These are phyloP conservation scores for Coemansia sp. DNA, from an alignment of 192 early-diverging fungal genomes.

Conservation along the genomic window DNA sequence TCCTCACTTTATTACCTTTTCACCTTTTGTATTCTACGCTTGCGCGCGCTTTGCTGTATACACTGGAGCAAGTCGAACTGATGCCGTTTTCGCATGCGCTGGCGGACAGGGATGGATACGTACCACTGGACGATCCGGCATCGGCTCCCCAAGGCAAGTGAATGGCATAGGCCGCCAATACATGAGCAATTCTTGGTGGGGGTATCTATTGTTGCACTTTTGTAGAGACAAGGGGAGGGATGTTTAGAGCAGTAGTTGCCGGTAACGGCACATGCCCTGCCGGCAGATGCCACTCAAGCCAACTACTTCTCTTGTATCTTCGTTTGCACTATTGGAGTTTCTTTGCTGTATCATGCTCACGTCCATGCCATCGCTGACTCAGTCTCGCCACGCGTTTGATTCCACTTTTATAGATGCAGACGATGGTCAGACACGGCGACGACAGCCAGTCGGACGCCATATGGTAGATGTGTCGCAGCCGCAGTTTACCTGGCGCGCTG, in stretches of 20 bases:
- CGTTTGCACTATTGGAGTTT: not conserved
- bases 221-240: not conserved
- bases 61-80: not conserved
- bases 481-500: conserved; percentile 52
- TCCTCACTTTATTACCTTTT: not conserved
- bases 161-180: not conserved
- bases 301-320: not conserved
- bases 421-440: not conserved
- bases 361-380: not conserved
- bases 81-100: conserved; percentile 15
- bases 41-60: not conserved
- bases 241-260: not conserved
- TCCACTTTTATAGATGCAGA: not conserved
- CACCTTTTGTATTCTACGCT: conserved; percentile 2
- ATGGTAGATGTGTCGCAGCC: conserved; percentile 36
- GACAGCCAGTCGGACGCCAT: conserved; percentile 7
- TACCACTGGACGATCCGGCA: conserved; percentile 16
- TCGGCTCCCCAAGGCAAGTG: conserved; percentile 22
- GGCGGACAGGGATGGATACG: conserved; percentile 26
- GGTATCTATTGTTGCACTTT: not conserved
- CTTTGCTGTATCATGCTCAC: not conserved
- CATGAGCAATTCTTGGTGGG: not conserved
- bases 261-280: not conserved
- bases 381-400: not conserved
- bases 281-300: not conserved